Evolutionary conservation across 148 eudicot species (phyloP), one percentile per base, ranked within the genome.

Genomic region (Chenopodium suecicum): DNA sequence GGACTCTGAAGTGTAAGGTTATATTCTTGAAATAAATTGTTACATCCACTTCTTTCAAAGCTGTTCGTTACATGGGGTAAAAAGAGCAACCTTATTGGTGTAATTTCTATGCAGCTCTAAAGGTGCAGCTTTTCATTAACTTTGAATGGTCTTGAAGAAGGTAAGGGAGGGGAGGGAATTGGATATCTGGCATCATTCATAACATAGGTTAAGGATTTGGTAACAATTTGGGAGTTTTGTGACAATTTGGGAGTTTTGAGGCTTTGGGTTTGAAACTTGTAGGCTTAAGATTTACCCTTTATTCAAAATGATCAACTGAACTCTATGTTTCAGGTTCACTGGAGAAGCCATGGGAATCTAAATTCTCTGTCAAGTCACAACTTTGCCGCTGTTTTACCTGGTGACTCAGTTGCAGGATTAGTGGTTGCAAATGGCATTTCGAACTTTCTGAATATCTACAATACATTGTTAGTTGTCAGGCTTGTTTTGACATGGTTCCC

Each of bases 401-500:
- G 98, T 12, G 98, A 96, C 87, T 88, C 97, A 62, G 92, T 96
- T 11, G 99, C 95, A 25, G 95, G 97, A 13, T 20, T 94, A 52
- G 99, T 94, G 74, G 98, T 84, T 52, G 81, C 94, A 77, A 93
- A 95, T 85, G 98, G 99, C 32, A 72, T 95, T 72, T 47, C 85
- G 74, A 95, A 92, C 86, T 96, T 96, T 86, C 88, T 96, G 87
- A 96, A 90, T 82, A 86, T 96, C 44, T 94, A 96, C 88, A 94
- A 92, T 80, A 94, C 95, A 46, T 70, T 94, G 50, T 84, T 96
- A 83, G 82, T 94, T 85, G 90, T 79, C 74, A 87, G 99, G 94
- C 97, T 96, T 81, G 98, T 96, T 83, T 88, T 96, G 72, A 96
- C 98, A 63, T 96, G 99, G 99, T 94, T 96, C 75, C 98, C 99